Percentiles rank a stretch among this genome's conserved stretches.
Evolutionary conservation across 1,139 yeast species (phyloP).

Genomic region (Lizanozyma gosingica): DNA sequence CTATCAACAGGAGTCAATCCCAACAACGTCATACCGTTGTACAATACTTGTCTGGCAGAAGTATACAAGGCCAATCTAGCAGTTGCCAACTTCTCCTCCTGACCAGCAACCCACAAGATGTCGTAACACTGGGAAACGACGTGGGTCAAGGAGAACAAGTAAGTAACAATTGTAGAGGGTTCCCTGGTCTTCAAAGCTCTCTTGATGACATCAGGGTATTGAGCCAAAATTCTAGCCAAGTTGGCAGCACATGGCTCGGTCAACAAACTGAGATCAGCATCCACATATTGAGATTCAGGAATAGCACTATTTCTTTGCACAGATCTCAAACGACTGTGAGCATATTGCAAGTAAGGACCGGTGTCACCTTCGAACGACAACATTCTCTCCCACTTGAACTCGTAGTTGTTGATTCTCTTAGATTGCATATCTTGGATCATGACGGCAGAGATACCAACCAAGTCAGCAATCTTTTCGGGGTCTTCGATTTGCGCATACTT

Average conservation of each 20-base stretch:
- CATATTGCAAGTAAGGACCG: slow-evolving; percentile 97
- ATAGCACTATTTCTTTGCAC: slow-evolving; percentile 76
- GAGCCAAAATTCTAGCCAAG: slow-evolving; percentile 72
- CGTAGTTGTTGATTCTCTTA: slow-evolving; percentile 92
- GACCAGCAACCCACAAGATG: slow-evolving; percentile 96
- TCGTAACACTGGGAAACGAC: slow-evolving; percentile 94
- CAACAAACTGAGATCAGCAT: slow-evolving; percentile 65
- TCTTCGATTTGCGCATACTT: slow-evolving; percentile 91
- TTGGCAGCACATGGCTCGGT: slow-evolving; percentile 68
- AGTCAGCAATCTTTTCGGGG: slow-evolving; percentile 93
- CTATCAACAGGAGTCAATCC: slow-evolving; percentile 98
- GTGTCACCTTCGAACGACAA: slow-evolving; percentile 98
- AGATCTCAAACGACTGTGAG: slow-evolving; percentile 94
- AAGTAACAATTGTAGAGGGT: slow-evolving; percentile 92
- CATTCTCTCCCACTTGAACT: slow-evolving; percentile 98
- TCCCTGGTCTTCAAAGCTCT: slow-evolving; percentile 80
- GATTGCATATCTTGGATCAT: slow-evolving; percentile 99
- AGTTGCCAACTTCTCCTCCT: slow-evolving; percentile 74
- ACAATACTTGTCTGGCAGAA: slow-evolving; percentile 82
- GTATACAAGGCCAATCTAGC: slow-evolving; percentile 92
- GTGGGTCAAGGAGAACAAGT: slow-evolving; percentile 85
- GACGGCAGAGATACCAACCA: slow-evolving; percentile 93
- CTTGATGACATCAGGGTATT: slow-evolving; percentile 86
- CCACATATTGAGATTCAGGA: slow-evolving; percentile 28
- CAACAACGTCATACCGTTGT: slow-evolving; percentile 84